phyloP scores from a whole-genome alignment of 176 grass and related monocot species.

The Urochloa ruziziensis region DNA sequence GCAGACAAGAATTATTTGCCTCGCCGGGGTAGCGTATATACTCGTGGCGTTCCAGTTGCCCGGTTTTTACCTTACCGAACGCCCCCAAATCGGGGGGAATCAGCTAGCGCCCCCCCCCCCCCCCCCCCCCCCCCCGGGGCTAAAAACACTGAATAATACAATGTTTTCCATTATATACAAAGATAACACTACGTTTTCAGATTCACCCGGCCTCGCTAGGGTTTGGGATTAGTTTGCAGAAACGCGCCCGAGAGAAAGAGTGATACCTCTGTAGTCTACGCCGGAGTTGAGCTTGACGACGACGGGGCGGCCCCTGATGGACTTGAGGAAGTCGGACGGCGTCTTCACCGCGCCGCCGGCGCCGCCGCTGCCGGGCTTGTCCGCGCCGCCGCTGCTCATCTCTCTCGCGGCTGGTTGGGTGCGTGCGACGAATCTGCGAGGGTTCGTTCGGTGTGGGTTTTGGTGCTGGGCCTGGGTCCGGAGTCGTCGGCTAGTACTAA shows the following conservation, averaged over 20 bases:
- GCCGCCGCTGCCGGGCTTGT: conserved; percentile 43
- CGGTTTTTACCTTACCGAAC: not conserved
- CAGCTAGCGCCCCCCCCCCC: not conserved
- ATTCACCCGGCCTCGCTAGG: not conserved
- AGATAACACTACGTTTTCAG: not conserved
- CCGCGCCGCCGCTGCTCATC: conserved; percentile 67
- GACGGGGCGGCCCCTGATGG: conserved; percentile 85
- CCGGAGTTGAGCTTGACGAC: conserved; percentile 97
- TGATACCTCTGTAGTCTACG: conserved; percentile 88
- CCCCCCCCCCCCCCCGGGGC: too few relatives aligned
- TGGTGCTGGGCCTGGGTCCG: not conserved
- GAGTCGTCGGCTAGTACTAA: not conserved
- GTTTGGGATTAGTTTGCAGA: conserved; percentile 11
- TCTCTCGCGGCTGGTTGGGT: conserved; percentile 21
- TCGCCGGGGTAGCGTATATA: not conserved
- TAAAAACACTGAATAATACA: not conserved
- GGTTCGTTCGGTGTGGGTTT: not conserved
- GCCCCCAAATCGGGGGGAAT: not conserved
- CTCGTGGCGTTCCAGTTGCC: not conserved
- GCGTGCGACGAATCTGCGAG: not conserved
- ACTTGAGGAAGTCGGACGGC: conserved; percentile 96
- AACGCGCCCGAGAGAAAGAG: not conserved
- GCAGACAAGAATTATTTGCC: not conserved
- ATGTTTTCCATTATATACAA: not conserved
- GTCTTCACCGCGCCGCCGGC: conserved; percentile 69